Percentiles rank a stretch among this genome's conserved stretches.
Evolutionary conservation across 768 basidiomycete species (phyloP).

Genomic region (Gloeopeniophorella convolvens): DNA sequence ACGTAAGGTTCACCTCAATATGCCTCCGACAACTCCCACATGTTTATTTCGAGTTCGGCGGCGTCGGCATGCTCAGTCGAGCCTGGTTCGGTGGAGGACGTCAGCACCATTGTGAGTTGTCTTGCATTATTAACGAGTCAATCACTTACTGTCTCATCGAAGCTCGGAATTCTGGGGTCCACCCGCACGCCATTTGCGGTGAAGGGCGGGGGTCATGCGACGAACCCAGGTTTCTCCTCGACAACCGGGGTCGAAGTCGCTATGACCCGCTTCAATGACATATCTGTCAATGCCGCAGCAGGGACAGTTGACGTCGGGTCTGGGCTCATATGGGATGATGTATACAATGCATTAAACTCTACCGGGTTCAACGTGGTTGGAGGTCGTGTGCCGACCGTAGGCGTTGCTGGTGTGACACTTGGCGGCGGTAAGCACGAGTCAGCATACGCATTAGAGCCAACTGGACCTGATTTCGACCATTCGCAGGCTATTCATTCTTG

Average conservation of each 20-base stretch:
- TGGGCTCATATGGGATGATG: conserved; percentile 26
- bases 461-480: neutral
- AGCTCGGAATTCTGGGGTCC: conserved; percentile 7
- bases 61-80: conserved; percentile 20
- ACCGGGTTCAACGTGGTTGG: conserved; percentile 23
- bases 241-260: conserved; percentile 25
- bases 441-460: neutral
- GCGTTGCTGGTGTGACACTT: conserved; percentile 24
- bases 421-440: conserved; percentile 22
- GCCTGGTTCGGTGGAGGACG: conserved; percentile 20
- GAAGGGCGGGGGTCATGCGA: conserved; percentile 26
- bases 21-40: conserved; percentile 10
- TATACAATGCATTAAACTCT: conserved; percentile 19
- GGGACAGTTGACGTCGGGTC: conserved; percentile 20
- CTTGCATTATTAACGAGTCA: neutral
- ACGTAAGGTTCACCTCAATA: conserved; percentile 8
- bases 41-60: conserved; percentile 7
- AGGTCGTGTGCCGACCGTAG: conserved; percentile 23
- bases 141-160: neutral
- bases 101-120: conserved; percentile 15
- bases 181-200: conserved; percentile 18
- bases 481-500: conserved; percentile 28
- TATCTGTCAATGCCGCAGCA: neutral
- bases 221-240: conserved; percentile 24
- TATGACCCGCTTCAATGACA: conserved; percentile 21